Evolutionary conservation across 805 yeast species (phyloP).

Genomic region (Pichia ethanolica): DNA sequence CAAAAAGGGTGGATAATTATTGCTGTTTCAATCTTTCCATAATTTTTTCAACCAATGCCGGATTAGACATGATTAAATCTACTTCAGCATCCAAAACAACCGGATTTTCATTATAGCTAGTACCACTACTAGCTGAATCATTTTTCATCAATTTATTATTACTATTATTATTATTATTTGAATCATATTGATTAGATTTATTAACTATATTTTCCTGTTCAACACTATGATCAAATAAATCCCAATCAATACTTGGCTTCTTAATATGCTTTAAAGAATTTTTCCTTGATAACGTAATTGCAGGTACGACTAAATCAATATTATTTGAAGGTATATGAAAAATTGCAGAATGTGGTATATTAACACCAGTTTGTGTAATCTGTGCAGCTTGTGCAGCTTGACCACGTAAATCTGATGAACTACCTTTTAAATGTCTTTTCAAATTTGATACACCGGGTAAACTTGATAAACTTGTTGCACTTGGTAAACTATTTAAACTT

Average conservation of each 20-base stretch:
- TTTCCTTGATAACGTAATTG: conserved; percentile 8
- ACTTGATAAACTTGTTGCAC: conserved; percentile 4
- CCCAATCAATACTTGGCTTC: conserved; percentile 17
- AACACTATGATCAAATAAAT: conserved; percentile 9
- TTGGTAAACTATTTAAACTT: conserved; percentile 5
- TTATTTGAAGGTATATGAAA: conserved; percentile 3
- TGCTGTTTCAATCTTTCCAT: not conserved
- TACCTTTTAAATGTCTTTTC: conserved; percentile 7
- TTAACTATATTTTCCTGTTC: not conserved
- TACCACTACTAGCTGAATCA: conserved; percentile 7
- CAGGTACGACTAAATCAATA: conserved; percentile 6
- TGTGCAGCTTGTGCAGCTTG: not conserved
- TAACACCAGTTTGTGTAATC: not conserved
- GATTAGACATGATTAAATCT: conserved; percentile 15
- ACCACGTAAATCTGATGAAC: conserved; percentile 10
- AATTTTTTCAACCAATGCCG: conserved; percentile 13
- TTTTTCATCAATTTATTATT: not conserved
- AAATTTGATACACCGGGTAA: conserved; percentile 1
- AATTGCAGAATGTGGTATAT: not conserved
- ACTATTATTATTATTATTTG: not conserved
- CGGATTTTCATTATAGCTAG: conserved; percentile 3
- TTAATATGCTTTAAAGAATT: conserved; percentile 10
- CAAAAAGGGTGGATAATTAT: not conserved
- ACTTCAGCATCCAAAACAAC: conserved; percentile 11
- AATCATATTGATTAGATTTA: too few relatives aligned